Base-by-base conservation (phyloP, 2,329 filamentous ascomycete genomes). In the Xylaria digitata region DNA sequence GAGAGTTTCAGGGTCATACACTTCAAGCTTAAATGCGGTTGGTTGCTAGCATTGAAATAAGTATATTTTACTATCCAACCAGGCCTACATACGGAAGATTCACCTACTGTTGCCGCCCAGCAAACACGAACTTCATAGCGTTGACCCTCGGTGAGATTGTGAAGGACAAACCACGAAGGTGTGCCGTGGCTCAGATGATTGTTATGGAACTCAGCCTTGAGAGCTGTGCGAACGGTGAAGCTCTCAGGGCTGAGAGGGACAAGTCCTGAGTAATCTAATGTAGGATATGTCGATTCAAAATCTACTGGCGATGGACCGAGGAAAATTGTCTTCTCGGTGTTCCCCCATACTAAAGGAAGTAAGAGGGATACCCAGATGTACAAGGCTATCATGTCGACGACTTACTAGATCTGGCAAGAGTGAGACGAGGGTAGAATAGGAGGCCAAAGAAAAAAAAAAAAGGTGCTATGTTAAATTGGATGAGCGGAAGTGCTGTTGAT, bases 251-350 rank as follows among this genome's bases (percentile, higher is more conserved):
- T 89, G 57, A 97, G 84, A n/a, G 83, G 80, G 70, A 87, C 82
- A 61, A 96, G 84, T 54, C 85, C 84, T 43, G 94, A 83, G 74
- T 87, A 82, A 66, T 87, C 83, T 56, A 92, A 79, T 30, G 81
- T 85, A 65, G 86, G 86, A 72, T 83, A 84, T 57, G 82, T 78
- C 61, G 85, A 79, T 42, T 90, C 86, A 52, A 92, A 79, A 61
- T 83, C 78, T 74, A 87, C 78, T 37, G 83, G 79, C 37, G 81
- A 76, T 11, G 94, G 94, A 23, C 88, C 93, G 42, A 91, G 83
- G 82, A 99, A 98, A 75, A 98, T 93, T 73, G 87, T 85, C 81
- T 99, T 99, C 78, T 98, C 96, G 62, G 92, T 91, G 78, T 99
- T 98, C 78, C 91, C 93, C 72, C 78, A 75, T 67, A 76, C 79